Percentiles rank a stretch among this genome's conserved stretches.
These are phyloP conservation scores for Fusarium sp. DNA, from an alignment of 2,329 filamentous ascomycete species.

Conservation along the genomic window DNA sequence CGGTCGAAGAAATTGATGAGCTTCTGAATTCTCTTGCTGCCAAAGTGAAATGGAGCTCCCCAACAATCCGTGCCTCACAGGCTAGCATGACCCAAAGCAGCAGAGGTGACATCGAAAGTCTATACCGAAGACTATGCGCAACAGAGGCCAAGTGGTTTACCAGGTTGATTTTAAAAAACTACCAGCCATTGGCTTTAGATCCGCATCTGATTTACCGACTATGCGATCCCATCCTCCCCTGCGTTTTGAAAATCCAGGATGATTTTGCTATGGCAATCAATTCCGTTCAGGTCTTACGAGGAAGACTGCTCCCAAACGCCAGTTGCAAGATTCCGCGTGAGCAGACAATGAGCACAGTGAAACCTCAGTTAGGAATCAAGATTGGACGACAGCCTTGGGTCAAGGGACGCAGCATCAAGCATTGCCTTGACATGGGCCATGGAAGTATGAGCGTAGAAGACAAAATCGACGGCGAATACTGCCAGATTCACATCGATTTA, in stretches of 20 bases:
- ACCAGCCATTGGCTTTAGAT: conserved; percentile 74
- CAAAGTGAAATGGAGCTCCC: conserved; percentile 76
- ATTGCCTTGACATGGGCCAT: conserved; percentile 74
- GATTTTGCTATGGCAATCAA: conserved; percentile 70
- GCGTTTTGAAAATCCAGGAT: conserved; percentile 75
- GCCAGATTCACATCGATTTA: conserved; percentile 84
- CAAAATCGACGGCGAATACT: conserved; percentile 91
- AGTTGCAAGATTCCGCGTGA: conserved; percentile 21
- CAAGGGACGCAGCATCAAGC: conserved; percentile 76
- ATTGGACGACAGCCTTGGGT: conserved; percentile 72
- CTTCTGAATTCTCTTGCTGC: conserved; percentile 75
- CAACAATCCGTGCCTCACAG: conserved; percentile 60
- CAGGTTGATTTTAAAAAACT: conserved; percentile 80
- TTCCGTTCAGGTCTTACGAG: conserved; percentile 57
- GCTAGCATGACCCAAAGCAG: conserved; percentile 41
- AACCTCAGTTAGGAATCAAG: conserved; percentile 69
- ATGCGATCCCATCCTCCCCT: conserved; percentile 77
- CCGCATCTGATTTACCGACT: conserved; percentile 63
- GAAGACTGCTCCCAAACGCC: conserved; percentile 35
- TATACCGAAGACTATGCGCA: conserved; percentile 71
- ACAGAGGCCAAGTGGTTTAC: conserved; percentile 89
- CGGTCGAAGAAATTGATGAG: conserved; percentile 77
- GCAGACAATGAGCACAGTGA: conserved; percentile 51
- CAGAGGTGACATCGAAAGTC: conserved; percentile 60
- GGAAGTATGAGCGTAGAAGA: conserved; percentile 77